Evolutionary conservation across 306 rosid genomes (phyloP).

Genomic region (Myrica gale): DNA sequence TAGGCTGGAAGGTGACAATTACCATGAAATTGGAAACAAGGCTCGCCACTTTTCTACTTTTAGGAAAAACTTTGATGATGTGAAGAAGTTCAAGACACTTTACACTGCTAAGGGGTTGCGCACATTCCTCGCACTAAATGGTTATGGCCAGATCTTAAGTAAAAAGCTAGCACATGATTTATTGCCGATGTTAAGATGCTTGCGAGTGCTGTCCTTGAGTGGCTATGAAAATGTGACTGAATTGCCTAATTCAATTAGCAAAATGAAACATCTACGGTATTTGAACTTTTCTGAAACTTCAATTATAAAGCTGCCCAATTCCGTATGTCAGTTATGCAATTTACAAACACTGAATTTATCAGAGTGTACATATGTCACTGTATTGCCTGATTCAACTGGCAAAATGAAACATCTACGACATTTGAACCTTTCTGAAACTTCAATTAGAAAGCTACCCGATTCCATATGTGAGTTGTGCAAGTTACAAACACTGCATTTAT

Average conservation of each 20-base stretch:
- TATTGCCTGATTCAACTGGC: not conserved
- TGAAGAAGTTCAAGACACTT: not conserved
- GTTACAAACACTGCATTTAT: not conserved
- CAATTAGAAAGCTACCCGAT: no score
- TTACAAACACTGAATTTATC: conserved; percentile 17
- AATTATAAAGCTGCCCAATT: conserved; percentile 1
- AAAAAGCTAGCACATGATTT: not conserved
- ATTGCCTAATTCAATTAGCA: conserved; percentile 3
- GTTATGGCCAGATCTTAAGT: not conserved
- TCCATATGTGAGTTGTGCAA: no score
- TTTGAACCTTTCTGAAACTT: no score
- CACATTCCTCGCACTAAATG: not conserved
- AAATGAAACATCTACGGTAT: conserved; percentile 15
- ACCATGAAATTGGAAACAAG: not conserved
- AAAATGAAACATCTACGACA: no score
- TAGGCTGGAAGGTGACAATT: not conserved
- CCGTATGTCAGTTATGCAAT: conserved; percentile 9
- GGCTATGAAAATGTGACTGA: not conserved
- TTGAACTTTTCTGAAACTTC: not conserved
- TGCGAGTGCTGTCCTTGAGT: not conserved
- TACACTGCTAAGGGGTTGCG: not conserved
- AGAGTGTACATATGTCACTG: not conserved
- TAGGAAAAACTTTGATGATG: not conserved
- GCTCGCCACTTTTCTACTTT: conserved; percentile 11
- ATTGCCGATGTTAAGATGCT: not conserved